Evolutionary conservation across 768 basidiomycete genomes (phyloP).

Genomic region (Holtermannia corniformis): DNA sequence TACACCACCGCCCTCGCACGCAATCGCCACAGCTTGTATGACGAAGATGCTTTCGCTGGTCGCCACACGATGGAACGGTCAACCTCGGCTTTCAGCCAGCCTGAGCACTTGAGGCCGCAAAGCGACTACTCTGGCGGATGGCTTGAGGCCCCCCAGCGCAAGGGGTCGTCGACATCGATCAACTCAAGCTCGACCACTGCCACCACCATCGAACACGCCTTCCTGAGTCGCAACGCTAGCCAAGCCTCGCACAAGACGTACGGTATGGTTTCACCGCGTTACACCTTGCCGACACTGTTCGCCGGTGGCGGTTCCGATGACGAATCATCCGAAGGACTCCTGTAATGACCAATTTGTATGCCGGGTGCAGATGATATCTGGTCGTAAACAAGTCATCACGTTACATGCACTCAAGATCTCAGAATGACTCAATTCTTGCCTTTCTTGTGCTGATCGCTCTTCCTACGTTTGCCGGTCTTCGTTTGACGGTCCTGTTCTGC

Average conservation of each 20-base stretch:
- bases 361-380: too few species aligned
- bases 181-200: conserved; percentile 7
- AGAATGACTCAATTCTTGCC: background rate
- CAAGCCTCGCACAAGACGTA: background rate
- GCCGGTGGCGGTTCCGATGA: background rate
- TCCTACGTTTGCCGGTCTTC: background rate
- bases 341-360: background rate
- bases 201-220: conserved; percentile 11
- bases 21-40: background rate
- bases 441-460: background rate
- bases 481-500: background rate
- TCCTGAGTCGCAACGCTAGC: conserved; percentile 1
- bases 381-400: too few species aligned
- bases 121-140: background rate
- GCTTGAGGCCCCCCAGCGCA: background rate
- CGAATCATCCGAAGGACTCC: background rate
- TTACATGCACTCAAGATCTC: background rate
- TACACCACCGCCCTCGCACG: conserved; percentile 26
- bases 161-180: background rate
- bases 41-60: background rate
- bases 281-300: background rate
- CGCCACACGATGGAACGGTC: too few species aligned
- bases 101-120: too few species aligned
- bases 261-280: background rate
- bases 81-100: too few species aligned